Evolutionary conservation across 2,329 filamentous ascomycete species (phyloP).

Genomic region (Cercospora sp.): DNA sequence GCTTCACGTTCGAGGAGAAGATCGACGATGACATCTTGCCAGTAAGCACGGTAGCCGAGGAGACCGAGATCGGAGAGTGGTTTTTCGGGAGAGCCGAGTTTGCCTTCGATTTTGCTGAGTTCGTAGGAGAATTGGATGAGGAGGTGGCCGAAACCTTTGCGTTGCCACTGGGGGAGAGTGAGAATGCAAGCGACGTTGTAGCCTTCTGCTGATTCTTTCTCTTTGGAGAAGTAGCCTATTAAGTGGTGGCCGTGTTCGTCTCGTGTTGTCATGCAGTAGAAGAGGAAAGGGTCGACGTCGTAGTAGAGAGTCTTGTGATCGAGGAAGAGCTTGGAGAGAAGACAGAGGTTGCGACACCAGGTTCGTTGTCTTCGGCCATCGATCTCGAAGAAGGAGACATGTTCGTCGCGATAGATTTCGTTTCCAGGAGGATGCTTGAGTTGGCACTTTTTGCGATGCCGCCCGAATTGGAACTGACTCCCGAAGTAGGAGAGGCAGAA

Average conservation of each 20-base stretch:
- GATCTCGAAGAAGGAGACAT: slow-evolving; percentile 95
- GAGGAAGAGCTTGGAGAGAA: slow-evolving; percentile 93
- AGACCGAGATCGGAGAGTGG: slow-evolving; percentile 91
- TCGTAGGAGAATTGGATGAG: slow-evolving; percentile 98
- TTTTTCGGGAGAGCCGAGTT: slow-evolving; percentile 94
- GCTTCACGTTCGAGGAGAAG: slow-evolving; percentile 70
- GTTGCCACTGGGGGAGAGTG: slow-evolving; percentile 92
- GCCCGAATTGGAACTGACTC: slow-evolving; percentile 74
- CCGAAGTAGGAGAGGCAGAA: slow-evolving; percentile 93
- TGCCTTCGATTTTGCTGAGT: slow-evolving; percentile 89
- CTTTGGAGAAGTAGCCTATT: slow-evolving; percentile 99
- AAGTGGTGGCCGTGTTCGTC: slow-evolving; percentile 90
- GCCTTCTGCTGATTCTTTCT: slow-evolving; percentile 93
- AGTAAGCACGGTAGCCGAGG: slow-evolving; percentile 93
- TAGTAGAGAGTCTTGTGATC: slow-evolving; percentile 99
- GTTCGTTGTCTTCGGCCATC: slow-evolving; percentile 91
- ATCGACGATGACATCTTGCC: slow-evolving; percentile 92
- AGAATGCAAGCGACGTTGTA: slow-evolving; percentile 99
- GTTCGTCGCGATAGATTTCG: slow-evolving; percentile 94
- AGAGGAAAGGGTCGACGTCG: slow-evolving; percentile 97
- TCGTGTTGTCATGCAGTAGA: slow-evolving; percentile 94
- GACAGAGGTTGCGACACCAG: slow-evolving; percentile 93
- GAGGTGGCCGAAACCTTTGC: slow-evolving; percentile 88
- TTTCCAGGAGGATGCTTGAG: slow-evolving; percentile 92
- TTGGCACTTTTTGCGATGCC: slow-evolving; percentile 87